These are phyloP conservation scores for Citrus cavaleriei DNA, from an alignment of 345 rosid genomes.

Conservation along the genomic window DNA sequence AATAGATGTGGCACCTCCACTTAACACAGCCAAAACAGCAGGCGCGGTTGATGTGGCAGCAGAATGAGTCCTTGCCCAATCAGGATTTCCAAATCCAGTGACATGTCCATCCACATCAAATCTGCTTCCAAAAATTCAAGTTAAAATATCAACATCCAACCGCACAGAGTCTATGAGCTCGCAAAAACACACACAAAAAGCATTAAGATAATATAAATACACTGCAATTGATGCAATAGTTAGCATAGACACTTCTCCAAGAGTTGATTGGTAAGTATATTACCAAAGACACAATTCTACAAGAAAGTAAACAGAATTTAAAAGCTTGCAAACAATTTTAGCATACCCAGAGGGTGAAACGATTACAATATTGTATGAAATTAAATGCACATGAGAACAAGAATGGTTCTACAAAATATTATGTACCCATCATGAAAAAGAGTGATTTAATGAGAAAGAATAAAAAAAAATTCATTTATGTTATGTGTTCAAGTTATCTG, in stretches of 20 bases:
- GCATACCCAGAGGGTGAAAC: slow-evolving; percentile 11
- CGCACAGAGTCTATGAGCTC: not conserved
- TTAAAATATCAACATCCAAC: not conserved
- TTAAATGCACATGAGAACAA: not conserved
- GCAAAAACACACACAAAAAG: not conserved
- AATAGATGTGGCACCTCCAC: slow-evolving; percentile 63
- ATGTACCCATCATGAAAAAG: not conserved
- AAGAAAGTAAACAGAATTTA: not conserved
- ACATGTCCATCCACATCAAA: slow-evolving; percentile 79
- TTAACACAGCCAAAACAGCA: slow-evolving; percentile 55
- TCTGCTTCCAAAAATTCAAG: slow-evolving; percentile 31
- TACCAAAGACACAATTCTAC: not conserved
- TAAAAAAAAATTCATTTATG: not conserved
- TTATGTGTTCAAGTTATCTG: not conserved
- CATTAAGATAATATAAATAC: not conserved
- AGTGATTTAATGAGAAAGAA: not conserved
- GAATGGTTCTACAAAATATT: not conserved
- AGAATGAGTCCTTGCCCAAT: slow-evolving; percentile 81
- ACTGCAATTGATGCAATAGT: not conserved
- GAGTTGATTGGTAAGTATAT: not conserved
- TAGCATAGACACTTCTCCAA: not conserved
- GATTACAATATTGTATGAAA: not conserved
- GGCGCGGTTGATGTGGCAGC: slow-evolving; percentile 73
- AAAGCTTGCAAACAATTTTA: not conserved
- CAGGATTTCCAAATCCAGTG: slow-evolving; percentile 91